Evolutionary conservation across 2,329 filamentous ascomycete species (phyloP), one percentile per base, ranked within the genome.

Genomic region (Zymoseptoria pseudotritici): DNA sequence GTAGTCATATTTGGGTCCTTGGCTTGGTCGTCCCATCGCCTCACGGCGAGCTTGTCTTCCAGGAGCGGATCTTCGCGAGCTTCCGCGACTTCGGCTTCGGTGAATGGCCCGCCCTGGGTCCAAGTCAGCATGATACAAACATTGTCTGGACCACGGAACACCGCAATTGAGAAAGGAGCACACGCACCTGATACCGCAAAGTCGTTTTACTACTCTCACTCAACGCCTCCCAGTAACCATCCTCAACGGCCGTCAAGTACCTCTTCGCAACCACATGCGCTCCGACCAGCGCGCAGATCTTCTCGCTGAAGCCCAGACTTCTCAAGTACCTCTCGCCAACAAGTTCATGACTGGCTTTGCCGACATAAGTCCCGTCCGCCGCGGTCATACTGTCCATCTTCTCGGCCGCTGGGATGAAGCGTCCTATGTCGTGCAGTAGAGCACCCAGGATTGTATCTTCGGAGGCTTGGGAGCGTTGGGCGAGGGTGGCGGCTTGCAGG

Each of bases 341-440:
- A 5, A 69, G 21, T 55, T 77, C 75, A 55, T 77, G 74, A 13
- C 73, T 75, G 2, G 73, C 68, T 11, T 73, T 69, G 13, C 75
- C 75, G 13, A 75, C 71, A 54, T 72, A 73, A 11, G 70, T 67
- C 2, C 62, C 59, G 49, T 66, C 67, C 6, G 64, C 64, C 10
- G 58, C 59, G 36, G 73, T 63, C 21, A 69, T 64, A 20, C 58
- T 53, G 7, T 54, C 29, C 63, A 64, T 64, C 20, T 65, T 60
- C 65, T 71, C 21, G 61, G 71, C 24, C 59, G 67, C 60, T 68
- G 75, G 76, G 13, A 77, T 71, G 58, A 77, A 75, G 24, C 76
- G 74, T 17, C 76, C 76, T 54, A 77, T 73, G 56, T 78, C 76
- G 61, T 78, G 76, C 4, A 78, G 68, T 9, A 78, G 65, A 7